Base-by-base conservation (phyloP, 345 rosid species). In the Gossypium sturtianum region DNA sequence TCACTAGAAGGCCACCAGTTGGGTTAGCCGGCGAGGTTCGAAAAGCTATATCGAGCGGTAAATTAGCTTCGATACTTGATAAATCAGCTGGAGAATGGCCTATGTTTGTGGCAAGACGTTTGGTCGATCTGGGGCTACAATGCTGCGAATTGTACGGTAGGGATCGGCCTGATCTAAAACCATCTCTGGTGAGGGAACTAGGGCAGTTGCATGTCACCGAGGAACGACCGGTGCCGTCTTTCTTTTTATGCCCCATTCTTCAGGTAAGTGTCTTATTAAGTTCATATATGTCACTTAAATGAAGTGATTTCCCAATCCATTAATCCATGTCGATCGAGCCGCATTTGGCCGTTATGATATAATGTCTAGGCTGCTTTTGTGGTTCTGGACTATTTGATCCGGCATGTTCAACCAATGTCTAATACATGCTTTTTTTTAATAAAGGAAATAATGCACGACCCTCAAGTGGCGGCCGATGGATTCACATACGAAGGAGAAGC, bases 401-500 rank as follows among this genome's bases (percentile, higher is more conserved):
- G n/a, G 5, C 19, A 0, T 51, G 19, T 51, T 6, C 54, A 17
- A 51, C 54, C n/a, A 7, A 34, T 34, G 2, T 2, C 17, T 64
- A 61, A 5, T 23, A 48, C 61, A 70, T 45, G 47, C 76, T 76
- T 57, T 9, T 41, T 75, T 52, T 53, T 53, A 6, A 16, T 53
- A 4, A 86, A 89, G 93, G 94, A 89, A 83, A 88, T 89, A 80
- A 91, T 88, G 94, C 87, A 87, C 27, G 94, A 89, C 65, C 94
- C 94, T 15, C 92, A 85, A 71, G 84, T 89, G 48, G 94, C 97
- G 0, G 90, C 94, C 2, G 97, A 91, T 74, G 93, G 94, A 41
- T 91, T 88, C 84, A 85, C 94, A 0, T 87, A 91, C 38, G 90
- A 89, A 79, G 91, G 85, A 43, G 90, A 86, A 77, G 90, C 94